Evolutionary conservation across 176 grass and related monocot species (phyloP), one percentile per base, ranked within the genome.

Genomic region (Thinopyrum elongatum): DNA sequence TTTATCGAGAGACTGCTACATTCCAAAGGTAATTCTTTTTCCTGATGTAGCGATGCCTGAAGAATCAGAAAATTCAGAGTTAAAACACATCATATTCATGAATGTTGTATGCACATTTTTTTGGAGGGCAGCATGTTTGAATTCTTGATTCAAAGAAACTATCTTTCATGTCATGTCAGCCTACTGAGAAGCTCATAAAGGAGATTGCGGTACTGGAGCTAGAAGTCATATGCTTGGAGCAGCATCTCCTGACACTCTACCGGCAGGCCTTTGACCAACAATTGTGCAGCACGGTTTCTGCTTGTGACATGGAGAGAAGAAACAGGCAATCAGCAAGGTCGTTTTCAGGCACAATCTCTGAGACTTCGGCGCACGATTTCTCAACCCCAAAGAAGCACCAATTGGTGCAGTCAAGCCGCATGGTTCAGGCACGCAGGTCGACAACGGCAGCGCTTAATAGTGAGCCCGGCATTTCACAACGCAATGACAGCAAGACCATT

Each of bases 171-270:
- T 55, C 58, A 66, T 88, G 22, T 34, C 92, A 99, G 97, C 86
- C 89, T 31, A 90, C 90, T 41, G 93, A 96, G 71, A 80, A 90
- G 47, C 47, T 99, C 79, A 96, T 99, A 87, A 94, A 86, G 85
- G 97, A 99, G 73, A 94, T 99, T 82, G 84, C 94, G 65, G 82
- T 99, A 78, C 86, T 96, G 29, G 97, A 99, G 79, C 91, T 99
- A 89, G 93, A 99, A 77, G 94, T 99, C 61, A 91, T 96, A 82
- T 94, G 90, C 79, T 92, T 99, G 90, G 97, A 99, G 74, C 92
- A 88, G 70, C 88, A 96, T 84, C 92, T 99, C 74, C 85, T 99
- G 12, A 88, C 82, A 34, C 86, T 96, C 13, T 99, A 96, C 65
- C 76, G 97, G 13, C 89, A 87, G 80, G 90, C 97, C 35, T 96